These are phyloP conservation scores for Debaryomyces udenii DNA, from an alignment of 1,139 yeast genomes.

Conservation along the genomic window DNA sequence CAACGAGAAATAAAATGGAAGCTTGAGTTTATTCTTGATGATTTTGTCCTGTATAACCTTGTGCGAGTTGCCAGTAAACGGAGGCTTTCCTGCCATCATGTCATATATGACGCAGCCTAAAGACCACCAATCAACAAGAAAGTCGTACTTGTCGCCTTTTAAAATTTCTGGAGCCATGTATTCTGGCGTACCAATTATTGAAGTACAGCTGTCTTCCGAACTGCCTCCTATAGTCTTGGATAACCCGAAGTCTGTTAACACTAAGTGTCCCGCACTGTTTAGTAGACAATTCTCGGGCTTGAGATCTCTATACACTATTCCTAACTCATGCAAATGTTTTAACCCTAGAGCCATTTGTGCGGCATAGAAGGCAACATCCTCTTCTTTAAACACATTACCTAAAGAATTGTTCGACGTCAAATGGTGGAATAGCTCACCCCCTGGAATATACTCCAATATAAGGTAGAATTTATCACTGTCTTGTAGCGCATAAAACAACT, in stretches of 20 bases:
- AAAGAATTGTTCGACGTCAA: constrained; percentile 28
- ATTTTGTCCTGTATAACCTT: constrained; percentile 79
- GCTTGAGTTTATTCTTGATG: constrained; percentile 63
- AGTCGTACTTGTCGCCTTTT: constrained; percentile 35
- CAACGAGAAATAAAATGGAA: constrained; percentile 76
- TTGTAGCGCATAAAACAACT: constrained; percentile 38
- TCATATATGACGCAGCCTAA: constrained; percentile 63
- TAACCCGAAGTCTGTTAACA: constrained; percentile 86
- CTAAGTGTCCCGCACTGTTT: constrained; percentile 74
- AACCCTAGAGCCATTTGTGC: constrained; percentile 40
- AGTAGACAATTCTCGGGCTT: constrained; percentile 90
- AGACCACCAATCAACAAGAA: constrained; percentile 43
- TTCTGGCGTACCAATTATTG: constrained; percentile 83
- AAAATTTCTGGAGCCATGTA: constrained; percentile 43
- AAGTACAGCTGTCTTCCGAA: constrained; percentile 50
- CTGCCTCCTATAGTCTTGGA: constrained; percentile 63
- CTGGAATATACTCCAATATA: constrained; percentile 38
- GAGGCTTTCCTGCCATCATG: constrained; percentile 89
- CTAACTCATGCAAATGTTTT: constrained; percentile 34
- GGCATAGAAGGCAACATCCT: constrained; percentile 36
- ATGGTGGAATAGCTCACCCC: constrained; percentile 42
- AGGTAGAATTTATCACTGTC: constrained; percentile 36
- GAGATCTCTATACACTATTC: constrained; percentile 65
- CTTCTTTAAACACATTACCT: constrained; percentile 33
- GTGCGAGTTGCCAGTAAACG: constrained; percentile 86